A percentile compares a stretch with the other conserved stretches of the same genome.
Conservation (phyloP, 179 eudicot genomes). For the Beta macrorhiza region DNA sequence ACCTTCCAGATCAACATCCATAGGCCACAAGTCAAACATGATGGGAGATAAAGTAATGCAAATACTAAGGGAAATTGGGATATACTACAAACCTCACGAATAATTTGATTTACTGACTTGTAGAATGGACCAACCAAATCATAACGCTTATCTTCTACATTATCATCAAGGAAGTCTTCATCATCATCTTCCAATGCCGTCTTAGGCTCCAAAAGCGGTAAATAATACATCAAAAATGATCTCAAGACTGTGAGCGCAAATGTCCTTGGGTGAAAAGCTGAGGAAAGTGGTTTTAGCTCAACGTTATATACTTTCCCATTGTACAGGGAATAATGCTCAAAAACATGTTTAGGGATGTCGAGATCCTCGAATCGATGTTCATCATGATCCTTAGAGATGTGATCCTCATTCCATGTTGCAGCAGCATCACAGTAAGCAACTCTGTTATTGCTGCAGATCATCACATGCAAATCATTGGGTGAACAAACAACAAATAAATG, state of each 20-base stretch:
- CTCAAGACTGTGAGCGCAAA: conserved; percentile 70
- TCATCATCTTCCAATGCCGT: conserved; percentile 66
- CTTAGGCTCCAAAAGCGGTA: conserved; percentile 79
- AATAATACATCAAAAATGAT: conserved; percentile 68
- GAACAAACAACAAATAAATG: background rate
- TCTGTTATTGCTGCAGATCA: background rate
- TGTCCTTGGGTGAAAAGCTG: conserved; percentile 68
- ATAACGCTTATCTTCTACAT: conserved; percentile 35
- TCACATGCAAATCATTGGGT: background rate
- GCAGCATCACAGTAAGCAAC: conserved; percentile 82
- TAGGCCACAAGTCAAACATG: background rate
- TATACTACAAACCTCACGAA: conserved; percentile 61
- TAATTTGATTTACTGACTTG: conserved; percentile 72
- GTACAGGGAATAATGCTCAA: conserved; percentile 44
- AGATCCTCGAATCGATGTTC: conserved; percentile 44
- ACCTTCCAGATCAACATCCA: background rate
- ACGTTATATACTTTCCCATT: conserved; percentile 57
- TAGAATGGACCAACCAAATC: conserved; percentile 83
- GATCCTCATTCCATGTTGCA: conserved; percentile 48
- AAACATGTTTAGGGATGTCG: conserved; percentile 39
- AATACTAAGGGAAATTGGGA: background rate
- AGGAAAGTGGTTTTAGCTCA: conserved; percentile 67
- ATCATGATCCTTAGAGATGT: conserved; percentile 42
- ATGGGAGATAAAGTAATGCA: background rate
- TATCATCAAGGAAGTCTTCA: conserved; percentile 61